These are phyloP conservation scores for Kazachstania sp. DNA, from an alignment of 1,139 yeast genomes.

Conservation along the genomic window DNA sequence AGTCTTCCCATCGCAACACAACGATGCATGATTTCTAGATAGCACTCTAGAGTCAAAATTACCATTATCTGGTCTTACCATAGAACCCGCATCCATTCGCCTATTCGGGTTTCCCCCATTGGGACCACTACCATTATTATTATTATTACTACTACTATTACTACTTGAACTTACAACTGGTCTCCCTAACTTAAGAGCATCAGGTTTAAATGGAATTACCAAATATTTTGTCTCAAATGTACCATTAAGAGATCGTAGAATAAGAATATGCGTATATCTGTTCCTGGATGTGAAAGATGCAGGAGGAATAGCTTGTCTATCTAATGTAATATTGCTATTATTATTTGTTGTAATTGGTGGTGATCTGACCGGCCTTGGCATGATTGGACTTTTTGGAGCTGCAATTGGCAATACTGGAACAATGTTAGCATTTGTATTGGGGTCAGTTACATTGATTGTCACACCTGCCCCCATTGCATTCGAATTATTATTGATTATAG, in stretches of 20 bases:
- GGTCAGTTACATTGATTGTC: too few species aligned
- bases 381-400: neutral
- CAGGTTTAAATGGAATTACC: slow-evolving; percentile 74
- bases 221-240: slow-evolving; percentile 76
- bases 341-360: too few species aligned
- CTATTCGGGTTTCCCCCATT: slow-evolving; percentile 3
- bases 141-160: slow-evolving; percentile 4
- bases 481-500: neutral
- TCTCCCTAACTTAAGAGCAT: slow-evolving; percentile 78
- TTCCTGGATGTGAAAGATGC: slow-evolving; percentile 23
- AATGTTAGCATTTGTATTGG: neutral
- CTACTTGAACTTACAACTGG: slow-evolving; percentile 50
- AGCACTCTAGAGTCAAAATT: slow-evolving; percentile 90
- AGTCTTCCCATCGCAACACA: slow-evolving; percentile 60
- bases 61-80: slow-evolving; percentile 51
- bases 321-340: neutral
- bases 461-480: neutral
- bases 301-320: slow-evolving; percentile 7
- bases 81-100: slow-evolving; percentile 6
- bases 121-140: slow-evolving; percentile 7
- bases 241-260: slow-evolving; percentile 66
- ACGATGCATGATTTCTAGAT: slow-evolving; percentile 87
- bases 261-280: slow-evolving; percentile 41
- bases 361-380: too few species aligned
- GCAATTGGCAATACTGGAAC: neutral